phyloP scores from a whole-genome alignment of 192 early-diverging fungal species.

The Haplosporangium gracile region DNA sequence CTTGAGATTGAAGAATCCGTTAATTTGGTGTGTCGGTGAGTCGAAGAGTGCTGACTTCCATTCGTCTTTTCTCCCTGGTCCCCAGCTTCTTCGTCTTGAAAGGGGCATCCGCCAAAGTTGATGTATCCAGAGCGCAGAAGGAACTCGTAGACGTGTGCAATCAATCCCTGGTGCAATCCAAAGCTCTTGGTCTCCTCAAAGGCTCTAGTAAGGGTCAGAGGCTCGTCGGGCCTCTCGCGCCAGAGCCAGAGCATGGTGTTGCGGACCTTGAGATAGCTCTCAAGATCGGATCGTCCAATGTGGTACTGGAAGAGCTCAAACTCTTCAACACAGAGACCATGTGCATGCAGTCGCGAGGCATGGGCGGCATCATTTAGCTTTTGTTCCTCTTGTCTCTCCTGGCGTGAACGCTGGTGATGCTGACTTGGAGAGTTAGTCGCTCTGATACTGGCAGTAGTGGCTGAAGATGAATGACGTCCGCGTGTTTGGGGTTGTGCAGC shows the following conservation, averaged over 20 bases:
- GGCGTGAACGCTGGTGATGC: not conserved
- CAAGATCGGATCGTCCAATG: constrained; percentile 27
- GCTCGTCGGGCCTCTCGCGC: constrained; percentile 35
- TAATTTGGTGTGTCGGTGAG: not conserved
- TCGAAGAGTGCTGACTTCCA: not conserved
- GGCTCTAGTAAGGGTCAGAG: constrained; percentile 26
- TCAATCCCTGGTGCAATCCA: constrained; percentile 37
- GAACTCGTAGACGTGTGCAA: constrained; percentile 58
- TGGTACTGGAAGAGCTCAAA: constrained; percentile 50
- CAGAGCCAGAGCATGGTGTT: constrained; percentile 53
- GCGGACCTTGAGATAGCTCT: constrained; percentile 39
- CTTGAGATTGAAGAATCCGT: not conserved
- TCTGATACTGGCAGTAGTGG: not conserved
- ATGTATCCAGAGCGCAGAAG: constrained; percentile 62
- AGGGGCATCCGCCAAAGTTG: constrained; percentile 62
- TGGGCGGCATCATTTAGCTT: constrained; percentile 43
- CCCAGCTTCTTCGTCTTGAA: constrained; percentile 7
- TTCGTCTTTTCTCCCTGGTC: not conserved
- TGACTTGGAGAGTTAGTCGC: not conserved
- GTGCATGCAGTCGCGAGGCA: constrained; percentile 39
- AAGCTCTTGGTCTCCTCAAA: constrained; percentile 39
- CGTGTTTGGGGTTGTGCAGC: not conserved
- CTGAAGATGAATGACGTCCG: not conserved
- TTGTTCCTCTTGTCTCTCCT: constrained; percentile 28
- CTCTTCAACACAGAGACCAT: constrained; percentile 32